These are phyloP conservation scores for Tolypocladium ovalisporum DNA, from an alignment of 2,329 filamentous ascomycete species.

Conservation along the genomic window DNA sequence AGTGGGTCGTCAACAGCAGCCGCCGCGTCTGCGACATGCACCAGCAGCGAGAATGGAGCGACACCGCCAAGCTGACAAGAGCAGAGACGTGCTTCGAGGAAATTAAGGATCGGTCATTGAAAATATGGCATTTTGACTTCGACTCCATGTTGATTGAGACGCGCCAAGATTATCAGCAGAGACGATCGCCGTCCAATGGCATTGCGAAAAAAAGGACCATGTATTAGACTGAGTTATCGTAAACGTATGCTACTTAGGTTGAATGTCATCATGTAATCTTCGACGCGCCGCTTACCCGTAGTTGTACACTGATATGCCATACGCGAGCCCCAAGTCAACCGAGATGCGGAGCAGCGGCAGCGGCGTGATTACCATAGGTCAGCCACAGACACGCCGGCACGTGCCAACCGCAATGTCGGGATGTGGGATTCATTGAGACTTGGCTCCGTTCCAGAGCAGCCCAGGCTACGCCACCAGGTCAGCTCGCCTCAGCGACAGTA, in stretches of 20 bases:
- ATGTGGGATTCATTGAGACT: no score
- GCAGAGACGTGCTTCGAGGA: conserved; percentile 2
- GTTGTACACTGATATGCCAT: no score
- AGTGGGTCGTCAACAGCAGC: conserved; percentile 7
- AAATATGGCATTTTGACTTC: conserved; percentile 2
- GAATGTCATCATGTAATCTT: no score
- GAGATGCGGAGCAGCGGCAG: no score
- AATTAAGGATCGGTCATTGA: conserved; percentile 1
- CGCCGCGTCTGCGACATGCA: conserved; percentile 3
- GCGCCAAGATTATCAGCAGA: not conserved
- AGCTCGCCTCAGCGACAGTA: not conserved
- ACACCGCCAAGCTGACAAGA: not conserved
- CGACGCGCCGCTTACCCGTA: no score
- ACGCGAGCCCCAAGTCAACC: no score
- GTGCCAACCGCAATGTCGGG: not conserved
- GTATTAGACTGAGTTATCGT: no score
- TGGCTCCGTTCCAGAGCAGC: not conserved
- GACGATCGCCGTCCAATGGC: not conserved
- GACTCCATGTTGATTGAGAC: not conserved
- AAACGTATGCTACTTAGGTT: no score
- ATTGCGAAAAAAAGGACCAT: not conserved
- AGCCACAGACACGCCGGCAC: not conserved
- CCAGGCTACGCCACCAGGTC: not conserved
- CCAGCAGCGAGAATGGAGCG: conserved; percentile 2
- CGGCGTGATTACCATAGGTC: no score